phyloP scores from a whole-genome alignment of 768 basidiomycete genomes.

The Lentinula lateritia region DNA sequence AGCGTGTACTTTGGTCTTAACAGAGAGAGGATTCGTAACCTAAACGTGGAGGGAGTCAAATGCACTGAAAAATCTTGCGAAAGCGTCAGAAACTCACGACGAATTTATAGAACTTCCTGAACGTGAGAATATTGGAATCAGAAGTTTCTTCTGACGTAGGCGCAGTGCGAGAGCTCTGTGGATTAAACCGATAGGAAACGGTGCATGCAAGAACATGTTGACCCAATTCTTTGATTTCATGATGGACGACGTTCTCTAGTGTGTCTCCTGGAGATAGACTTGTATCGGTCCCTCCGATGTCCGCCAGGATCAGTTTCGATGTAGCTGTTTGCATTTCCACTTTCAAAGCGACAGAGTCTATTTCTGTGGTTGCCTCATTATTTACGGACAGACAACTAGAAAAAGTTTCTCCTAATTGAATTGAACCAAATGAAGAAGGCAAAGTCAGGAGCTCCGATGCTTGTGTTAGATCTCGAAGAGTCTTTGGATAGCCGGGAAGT shows the following conservation, averaged over 20 bases:
- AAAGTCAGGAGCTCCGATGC: constrained; percentile 75
- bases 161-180: constrained; percentile 46
- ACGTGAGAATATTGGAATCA: constrained; percentile 31
- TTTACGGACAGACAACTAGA: constrained; percentile 77
- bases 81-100: constrained; percentile 45
- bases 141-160: constrained; percentile 43
- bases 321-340: constrained; percentile 85
- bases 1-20: constrained; percentile 89
- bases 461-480: constrained; percentile 75
- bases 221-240: constrained; percentile 93
- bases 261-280: constrained; percentile 51
- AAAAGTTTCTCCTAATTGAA: constrained; percentile 89
- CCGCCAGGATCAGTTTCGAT: constrained; percentile 56
- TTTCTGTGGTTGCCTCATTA: constrained; percentile 61
- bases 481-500: constrained; percentile 74
- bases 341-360: constrained; percentile 60
- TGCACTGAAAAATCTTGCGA: neutral
- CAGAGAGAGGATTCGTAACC: constrained; percentile 93
- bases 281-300: constrained; percentile 51
- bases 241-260: constrained; percentile 63
- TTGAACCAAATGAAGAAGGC: constrained; percentile 78
- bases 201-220: constrained; percentile 86
- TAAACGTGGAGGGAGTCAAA: constrained; percentile 21
- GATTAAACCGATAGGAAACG: constrained; percentile 69
- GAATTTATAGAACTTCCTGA: constrained; percentile 72